Evolutionary conservation across 2,329 filamentous ascomycete species (phyloP).

Genomic region (Lecanicillium sp.): DNA sequence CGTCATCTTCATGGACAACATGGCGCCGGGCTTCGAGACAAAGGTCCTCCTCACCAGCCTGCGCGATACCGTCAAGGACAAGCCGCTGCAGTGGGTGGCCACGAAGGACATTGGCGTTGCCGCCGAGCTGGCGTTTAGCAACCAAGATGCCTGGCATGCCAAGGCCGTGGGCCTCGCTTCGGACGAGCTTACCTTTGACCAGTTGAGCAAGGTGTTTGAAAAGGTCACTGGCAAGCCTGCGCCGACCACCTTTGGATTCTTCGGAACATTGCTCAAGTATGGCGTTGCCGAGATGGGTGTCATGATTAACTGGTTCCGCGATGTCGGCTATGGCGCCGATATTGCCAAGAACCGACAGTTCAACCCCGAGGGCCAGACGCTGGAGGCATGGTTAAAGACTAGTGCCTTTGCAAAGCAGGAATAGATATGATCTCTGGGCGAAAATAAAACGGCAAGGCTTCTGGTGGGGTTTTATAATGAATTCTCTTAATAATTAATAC

Average conservation of each 20-base stretch:
- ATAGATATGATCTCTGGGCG: too few species aligned
- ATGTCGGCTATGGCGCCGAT: too few species aligned
- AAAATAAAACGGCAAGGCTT: too few species aligned
- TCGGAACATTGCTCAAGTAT: too few species aligned
- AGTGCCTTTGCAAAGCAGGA: conserved; percentile 1
- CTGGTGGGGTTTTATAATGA: too few species aligned
- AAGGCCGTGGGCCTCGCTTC: conserved; percentile 30
- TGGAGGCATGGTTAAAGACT: neutral
- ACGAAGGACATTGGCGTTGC: conserved; percentile 37
- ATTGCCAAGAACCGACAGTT: too few species aligned
- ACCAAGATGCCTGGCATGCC: conserved; percentile 17
- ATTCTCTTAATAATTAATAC: conserved; percentile 1
- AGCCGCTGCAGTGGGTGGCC: conserved; percentile 32
- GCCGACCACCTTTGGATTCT: too few species aligned
- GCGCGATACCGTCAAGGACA: conserved; percentile 13
- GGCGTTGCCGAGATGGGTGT: too few species aligned
- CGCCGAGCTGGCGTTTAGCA: conserved; percentile 32
- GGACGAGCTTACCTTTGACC: conserved; percentile 32
- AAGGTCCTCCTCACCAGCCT: conserved; percentile 28
- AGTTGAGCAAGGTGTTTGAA: conserved; percentile 4
- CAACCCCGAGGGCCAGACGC: too few species aligned
- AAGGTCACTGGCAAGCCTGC: too few species aligned
- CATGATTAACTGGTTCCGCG: too few species aligned
- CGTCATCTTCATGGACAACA: conserved; percentile 54
- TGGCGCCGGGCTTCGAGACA: conserved; percentile 15